Conservation (phyloP, 805 yeast genomes). For the Torulaspora quercuum region DNA sequence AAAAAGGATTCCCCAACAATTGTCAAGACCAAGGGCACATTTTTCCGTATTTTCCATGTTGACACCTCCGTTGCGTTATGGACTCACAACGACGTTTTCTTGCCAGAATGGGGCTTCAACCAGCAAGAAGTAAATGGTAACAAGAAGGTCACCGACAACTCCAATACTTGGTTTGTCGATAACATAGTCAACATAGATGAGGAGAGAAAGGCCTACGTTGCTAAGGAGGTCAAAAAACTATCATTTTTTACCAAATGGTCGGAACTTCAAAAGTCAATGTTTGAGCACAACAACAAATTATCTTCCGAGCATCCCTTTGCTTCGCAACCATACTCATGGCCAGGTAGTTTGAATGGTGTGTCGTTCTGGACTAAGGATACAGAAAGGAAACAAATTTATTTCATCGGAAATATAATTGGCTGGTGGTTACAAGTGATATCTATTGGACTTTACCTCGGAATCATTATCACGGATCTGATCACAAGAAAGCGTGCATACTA, state of each 20-base stretch:
- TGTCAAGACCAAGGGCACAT: slow-evolving; percentile 63
- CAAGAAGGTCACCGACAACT: slow-evolving; percentile 65
- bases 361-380: slow-evolving; percentile 87
- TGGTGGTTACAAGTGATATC: slow-evolving; percentile 79
- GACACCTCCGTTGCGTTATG: slow-evolving; percentile 90
- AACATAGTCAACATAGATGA: slow-evolving; percentile 63
- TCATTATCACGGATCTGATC: slow-evolving; percentile 70
- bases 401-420: slow-evolving; percentile 85
- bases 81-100: slow-evolving; percentile 77
- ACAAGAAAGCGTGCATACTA: slow-evolving; percentile 66
- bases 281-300: slow-evolving; percentile 84
- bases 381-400: slow-evolving; percentile 73
- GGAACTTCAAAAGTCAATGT: slow-evolving; percentile 86
- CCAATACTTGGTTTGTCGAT: slow-evolving; percentile 76
- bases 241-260: slow-evolving; percentile 85
- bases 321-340: slow-evolving; percentile 90
- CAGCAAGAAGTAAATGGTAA: slow-evolving; percentile 96
- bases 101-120: slow-evolving; percentile 93
- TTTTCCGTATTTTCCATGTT: slow-evolving; percentile 70
- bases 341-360: slow-evolving; percentile 82
- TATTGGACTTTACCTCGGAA: slow-evolving; percentile 58
- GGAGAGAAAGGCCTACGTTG: slow-evolving; percentile 56
- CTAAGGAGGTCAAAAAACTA: slow-evolving; percentile 56
- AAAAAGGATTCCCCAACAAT: slow-evolving; percentile 47
- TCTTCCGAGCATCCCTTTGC: slow-evolving; percentile 93